phyloP scores from a whole-genome alignment of 1,139 yeast species.

The Debaryomycetaceae sp. region DNA sequence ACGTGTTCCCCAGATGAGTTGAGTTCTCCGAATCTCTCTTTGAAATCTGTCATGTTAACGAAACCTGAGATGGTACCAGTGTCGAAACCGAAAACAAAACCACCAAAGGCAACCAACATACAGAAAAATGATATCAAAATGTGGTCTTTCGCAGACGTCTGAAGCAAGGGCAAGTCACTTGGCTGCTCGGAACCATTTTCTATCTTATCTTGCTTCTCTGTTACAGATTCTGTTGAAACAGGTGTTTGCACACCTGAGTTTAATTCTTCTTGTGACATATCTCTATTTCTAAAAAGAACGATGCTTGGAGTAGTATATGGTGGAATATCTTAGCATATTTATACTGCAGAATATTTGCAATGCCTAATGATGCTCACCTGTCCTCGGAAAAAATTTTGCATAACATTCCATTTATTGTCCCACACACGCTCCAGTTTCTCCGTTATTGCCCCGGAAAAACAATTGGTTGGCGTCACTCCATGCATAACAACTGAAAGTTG shows the following conservation, averaged over 20 bases:
- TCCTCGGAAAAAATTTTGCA: background rate
- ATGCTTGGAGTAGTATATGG: too few species aligned
- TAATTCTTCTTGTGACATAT: conserved; percentile 14
- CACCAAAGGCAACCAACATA: conserved; percentile 55
- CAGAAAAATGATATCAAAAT: conserved; percentile 34
- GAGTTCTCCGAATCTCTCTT: conserved; percentile 43
- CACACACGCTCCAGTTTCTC: conserved; percentile 6
- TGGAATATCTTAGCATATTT: too few species aligned
- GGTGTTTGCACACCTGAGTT: conserved; percentile 34
- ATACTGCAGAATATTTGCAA: background rate
- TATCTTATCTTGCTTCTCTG: conserved; percentile 17
- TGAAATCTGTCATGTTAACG: conserved; percentile 54
- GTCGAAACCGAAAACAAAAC: conserved; percentile 72
- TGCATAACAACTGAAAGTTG: background rate
- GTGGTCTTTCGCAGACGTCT: conserved; percentile 28
- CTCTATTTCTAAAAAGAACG: background rate
- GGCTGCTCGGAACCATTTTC: conserved; percentile 5
- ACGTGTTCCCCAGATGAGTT: conserved; percentile 25
- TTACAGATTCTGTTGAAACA: conserved; percentile 25
- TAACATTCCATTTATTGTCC: background rate
- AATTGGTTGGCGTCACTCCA: background rate
- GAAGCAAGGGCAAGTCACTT: conserved; percentile 20
- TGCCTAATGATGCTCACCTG: background rate
- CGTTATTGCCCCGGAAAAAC: conserved; percentile 7
- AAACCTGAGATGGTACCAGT: conserved; percentile 73